Conservation (phyloP, 2,329 filamentous ascomycete genomes). For the Blastomyces percursus region DNA sequence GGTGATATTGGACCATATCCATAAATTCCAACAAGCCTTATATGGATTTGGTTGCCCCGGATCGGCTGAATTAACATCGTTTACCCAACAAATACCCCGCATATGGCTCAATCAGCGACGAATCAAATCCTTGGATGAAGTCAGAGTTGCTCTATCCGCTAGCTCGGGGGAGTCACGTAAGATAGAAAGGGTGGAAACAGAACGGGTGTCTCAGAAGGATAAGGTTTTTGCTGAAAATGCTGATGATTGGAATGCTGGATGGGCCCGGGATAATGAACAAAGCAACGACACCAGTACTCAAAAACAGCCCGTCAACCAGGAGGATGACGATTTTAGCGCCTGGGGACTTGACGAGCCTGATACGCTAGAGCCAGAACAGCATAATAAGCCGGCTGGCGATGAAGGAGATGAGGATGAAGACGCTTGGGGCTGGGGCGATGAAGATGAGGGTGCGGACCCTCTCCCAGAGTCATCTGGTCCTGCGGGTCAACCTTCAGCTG, state of each 20-base stretch:
- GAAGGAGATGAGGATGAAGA: constrained; percentile 40
- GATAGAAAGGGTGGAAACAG: constrained; percentile 77
- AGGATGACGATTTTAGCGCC: constrained; percentile 38
- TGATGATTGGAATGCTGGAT: constrained; percentile 65
- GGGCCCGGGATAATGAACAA: constrained; percentile 50
- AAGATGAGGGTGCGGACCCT: constrained; percentile 29
- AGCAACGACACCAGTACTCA: constrained; percentile 15
- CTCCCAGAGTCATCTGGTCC: constrained; percentile 11
- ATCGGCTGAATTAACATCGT: constrained; percentile 55
- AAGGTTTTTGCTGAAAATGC: constrained; percentile 51
- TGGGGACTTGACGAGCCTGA: constrained; percentile 41
- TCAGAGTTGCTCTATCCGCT: constrained; percentile 56
- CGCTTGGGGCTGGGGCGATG: constrained; percentile 81
- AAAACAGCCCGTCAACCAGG: constrained; percentile 16
- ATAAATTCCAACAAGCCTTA: constrained; percentile 53
- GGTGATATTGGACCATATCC: constrained; percentile 52
- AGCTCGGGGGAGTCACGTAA: constrained; percentile 56
- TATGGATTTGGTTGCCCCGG: constrained; percentile 52
- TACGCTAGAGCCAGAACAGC: not conserved
- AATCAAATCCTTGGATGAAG: constrained; percentile 64
- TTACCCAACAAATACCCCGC: constrained; percentile 67
- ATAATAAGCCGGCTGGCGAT: not conserved
- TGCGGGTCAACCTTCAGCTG: constrained; percentile 13
- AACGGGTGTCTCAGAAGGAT: constrained; percentile 61
- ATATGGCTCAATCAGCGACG: constrained; percentile 79